Base-by-base conservation (phyloP, 169 alveolate species). In the Cryptosporidium muris region DNA sequence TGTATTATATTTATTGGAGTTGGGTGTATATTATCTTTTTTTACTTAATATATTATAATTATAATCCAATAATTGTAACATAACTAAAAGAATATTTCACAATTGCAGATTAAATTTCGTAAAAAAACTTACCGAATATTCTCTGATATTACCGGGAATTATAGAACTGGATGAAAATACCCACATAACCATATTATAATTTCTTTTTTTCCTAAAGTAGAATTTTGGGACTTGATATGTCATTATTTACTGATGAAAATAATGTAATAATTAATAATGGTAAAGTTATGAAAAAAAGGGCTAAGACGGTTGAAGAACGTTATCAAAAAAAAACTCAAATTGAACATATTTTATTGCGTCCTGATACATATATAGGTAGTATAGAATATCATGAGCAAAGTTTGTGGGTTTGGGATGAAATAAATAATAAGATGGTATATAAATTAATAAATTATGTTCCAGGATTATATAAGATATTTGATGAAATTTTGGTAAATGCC, bases 401-500 rank as follows among this genome's bases (percentile, higher is more conserved):
- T 66, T 85, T 97, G 89, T 98, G 99, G 99, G 98, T 98, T 48
- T 96, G 93, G 90, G 97, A 96, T 68, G 90, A 91, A 36, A 88
- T 88, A 34, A 91, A 88, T 51, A 90, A 89, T 63, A 89, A 93
- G 36, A 95, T 98, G 94, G 97, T 92, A 12, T 93, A 91, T 81
- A 93, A 91, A 66, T 56, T 85, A 40, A 90, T 95, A 53, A 90
- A 88, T 43, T 97, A 93, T 85, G 99, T 96, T 5, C 99, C 99
- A 1, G 99, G 99, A 0, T 94, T 98, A 60, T 98, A 97, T 93
- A 98, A 98, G 92, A 97, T 98, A 47, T 97, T 98, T 89, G 99
- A 91, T 88, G 99, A 98, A 91, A 96, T 98, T 51, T 90, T 98
- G 37, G 99, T 98, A 4, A 98, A 98, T 82, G 99, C 99, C 2